Evolutionary conservation across 169 alveolate genomes (phyloP), one percentile per base, ranked within the genome.

Genomic region (Plasmodium reichenowi): DNA sequence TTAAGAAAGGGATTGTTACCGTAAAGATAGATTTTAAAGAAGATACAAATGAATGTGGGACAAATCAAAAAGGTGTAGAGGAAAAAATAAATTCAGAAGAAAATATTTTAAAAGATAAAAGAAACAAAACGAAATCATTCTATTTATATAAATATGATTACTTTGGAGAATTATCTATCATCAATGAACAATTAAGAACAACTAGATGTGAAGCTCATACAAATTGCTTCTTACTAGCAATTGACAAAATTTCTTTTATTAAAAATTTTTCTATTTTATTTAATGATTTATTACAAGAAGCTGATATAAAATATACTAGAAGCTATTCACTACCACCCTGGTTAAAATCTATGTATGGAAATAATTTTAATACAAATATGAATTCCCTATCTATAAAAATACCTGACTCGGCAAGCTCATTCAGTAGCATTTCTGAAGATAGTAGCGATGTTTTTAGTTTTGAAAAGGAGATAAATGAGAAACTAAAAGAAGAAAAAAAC

Each of bases 191-290:
- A 48, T 62, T 72, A 43, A 86, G 92, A 59, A 86, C 92, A 47
- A 68, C 92, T 56, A 86, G 60, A 52, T 86, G 92, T 86, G 64
- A 52, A 66, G 92, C 92, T n/a, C 47, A 86, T 43, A 86, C 92
- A 56, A 72, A 86, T 72, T 86, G 92, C 48, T 86, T 72, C 67
- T 52, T 86, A 86, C 47, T 86, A 86, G 73, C 92, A 29, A 86
- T 86, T 29, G 92, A 86, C 45, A 86, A 86, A 64, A 17, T 24
- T 0, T 70, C 92, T 29, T 86, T 86, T 38, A 24, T 32, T n/a
- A 66, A 70, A 3, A 13, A 72, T 64, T 86, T 86, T 72, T 66
- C 59, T 26, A 72, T 12, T 10, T 24, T 86, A 86, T 71, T 86
- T 72, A 86, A 71, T 52, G 92, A 86, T n/a, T 56, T 86, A 32